A percentile compares a stretch with the other conserved stretches of the same genome.
phyloP scores from a whole-genome alignment of 192 early-diverging fungal species.

The Coemansia sp. region DNA sequence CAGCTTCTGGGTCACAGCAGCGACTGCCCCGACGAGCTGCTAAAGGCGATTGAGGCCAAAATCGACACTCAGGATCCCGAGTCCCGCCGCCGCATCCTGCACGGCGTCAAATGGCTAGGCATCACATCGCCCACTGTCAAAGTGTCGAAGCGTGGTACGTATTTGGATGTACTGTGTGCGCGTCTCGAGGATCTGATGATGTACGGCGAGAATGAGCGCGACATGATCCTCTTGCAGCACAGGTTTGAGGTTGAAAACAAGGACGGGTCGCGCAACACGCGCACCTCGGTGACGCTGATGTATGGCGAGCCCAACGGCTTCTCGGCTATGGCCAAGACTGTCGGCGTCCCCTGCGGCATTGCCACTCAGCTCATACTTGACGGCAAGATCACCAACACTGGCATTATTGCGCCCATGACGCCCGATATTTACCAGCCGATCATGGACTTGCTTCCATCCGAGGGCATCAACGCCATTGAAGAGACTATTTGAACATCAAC shows the following conservation, averaged over 20 bases:
- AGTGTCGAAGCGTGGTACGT: slow-evolving; percentile 71
- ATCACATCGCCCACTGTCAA: slow-evolving; percentile 70
- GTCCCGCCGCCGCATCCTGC: slow-evolving; percentile 60
- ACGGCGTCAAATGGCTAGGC: slow-evolving; percentile 86
- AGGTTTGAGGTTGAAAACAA: slow-evolving; percentile 91
- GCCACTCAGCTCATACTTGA: slow-evolving; percentile 89
- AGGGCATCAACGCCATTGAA: slow-evolving; percentile 89
- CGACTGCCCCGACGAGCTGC: slow-evolving; percentile 52
- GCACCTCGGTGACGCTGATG: slow-evolving; percentile 90
- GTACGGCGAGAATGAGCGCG: slow-evolving; percentile 88
- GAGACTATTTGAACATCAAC: slow-evolving; percentile 29
- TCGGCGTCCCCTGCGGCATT: slow-evolving; percentile 97
- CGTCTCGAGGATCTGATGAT: slow-evolving; percentile 96
- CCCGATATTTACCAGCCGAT: slow-evolving; percentile 88
- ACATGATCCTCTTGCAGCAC: slow-evolving; percentile 98
- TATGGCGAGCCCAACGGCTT: slow-evolving; percentile 88
- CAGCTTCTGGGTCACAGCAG: slow-evolving; percentile 48
- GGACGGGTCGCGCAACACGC: slow-evolving; percentile 82
- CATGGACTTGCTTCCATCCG: slow-evolving; percentile 82
- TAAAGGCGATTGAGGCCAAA: slow-evolving; percentile 65
- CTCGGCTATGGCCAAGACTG: slow-evolving; percentile 97
- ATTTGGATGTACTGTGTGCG: slow-evolving; percentile 91
- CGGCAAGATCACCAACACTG: slow-evolving; percentile 74
- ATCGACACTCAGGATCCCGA: slow-evolving; percentile 60
- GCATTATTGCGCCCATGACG: slow-evolving; percentile 92